Evolutionary conservation across 768 basidiomycete genomes (phyloP), one percentile per base, ranked within the genome.

Genomic region (Exsudoporus frostii): DNA sequence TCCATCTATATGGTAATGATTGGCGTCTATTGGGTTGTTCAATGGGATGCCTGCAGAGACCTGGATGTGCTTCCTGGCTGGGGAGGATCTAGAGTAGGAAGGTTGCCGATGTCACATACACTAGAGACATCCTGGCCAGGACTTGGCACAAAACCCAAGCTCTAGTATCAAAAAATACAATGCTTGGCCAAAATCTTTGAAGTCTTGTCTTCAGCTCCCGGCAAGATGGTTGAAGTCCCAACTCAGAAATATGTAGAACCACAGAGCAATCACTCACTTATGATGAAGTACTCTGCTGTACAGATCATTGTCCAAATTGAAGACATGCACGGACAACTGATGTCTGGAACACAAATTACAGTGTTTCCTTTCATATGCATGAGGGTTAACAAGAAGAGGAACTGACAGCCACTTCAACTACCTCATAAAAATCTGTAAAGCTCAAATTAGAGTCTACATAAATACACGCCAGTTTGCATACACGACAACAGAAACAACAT

Each of bases 1-100:
- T 66, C 87, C 88, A 0, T 73, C 70, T 22, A 48, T 51, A 20
- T 64, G 55, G 57, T 56, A 27, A 57, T 36, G 15, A 33, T 42
- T 19, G 24, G 15, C 36, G 9, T 37, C n/a, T 14, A 25, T 14
- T 24, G n/a, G 33, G 25, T 25, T 14, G 34, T 2, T 27, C 46
- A 2, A 4, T n/a, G 30, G 17, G 27, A 11, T 30, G 20, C n/a
- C 11, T 34, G 46, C 2, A 24, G 8, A 42, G n/a, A 10, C 33
- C 17, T 30, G 22, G 25, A 33, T 38, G 19, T 10, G 7, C 7
- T 20, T 6, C 30, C 9, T 7, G 13, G n/a, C 3, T 32, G 37
- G 33, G 36, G 25, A 22, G 24, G 7, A 10, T 1, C 1, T 32
- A 15, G 30, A 20, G 19, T 14, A 52, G 29, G 13, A n/a, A 30